Conservation (phyloP, 2,329 filamentous ascomycete genomes). For the Ascochyta pisi region DNA sequence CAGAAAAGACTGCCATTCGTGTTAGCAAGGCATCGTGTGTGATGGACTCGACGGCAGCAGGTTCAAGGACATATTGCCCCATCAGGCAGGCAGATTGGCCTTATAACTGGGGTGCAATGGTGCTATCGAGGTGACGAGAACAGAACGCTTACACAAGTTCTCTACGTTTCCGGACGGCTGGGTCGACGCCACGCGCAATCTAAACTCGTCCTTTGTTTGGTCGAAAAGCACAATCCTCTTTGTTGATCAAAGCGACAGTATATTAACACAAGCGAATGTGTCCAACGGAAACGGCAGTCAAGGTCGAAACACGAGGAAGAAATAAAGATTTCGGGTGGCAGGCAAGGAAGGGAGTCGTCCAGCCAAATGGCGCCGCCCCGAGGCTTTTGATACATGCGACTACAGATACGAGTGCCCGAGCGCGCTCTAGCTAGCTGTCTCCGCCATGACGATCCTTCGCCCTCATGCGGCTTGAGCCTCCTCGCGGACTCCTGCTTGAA, state of each 20-base stretch:
- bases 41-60: not conserved
- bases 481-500: not conserved
- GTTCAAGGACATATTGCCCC: slow-evolving; percentile 9
- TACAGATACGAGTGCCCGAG: slow-evolving; percentile 16
- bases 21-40: slow-evolving; percentile 29
- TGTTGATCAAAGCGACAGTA: slow-evolving; percentile 7
- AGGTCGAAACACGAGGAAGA: not conserved
- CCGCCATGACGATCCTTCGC: slow-evolving; percentile 16
- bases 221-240: slow-evolving; percentile 4
- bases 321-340: slow-evolving; percentile 4
- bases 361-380: slow-evolving; percentile 6
- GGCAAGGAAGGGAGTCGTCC: slow-evolving; percentile 10
- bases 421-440: slow-evolving; percentile 7
- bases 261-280: slow-evolving; percentile 14
- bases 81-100: slow-evolving; percentile 8
- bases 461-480: slow-evolving; percentile 7
- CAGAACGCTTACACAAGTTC: slow-evolving; percentile 16
- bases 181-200: slow-evolving; percentile 18
- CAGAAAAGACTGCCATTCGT: slow-evolving; percentile 15
- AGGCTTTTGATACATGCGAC: slow-evolving; percentile 17
- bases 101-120: slow-evolving; percentile 8
- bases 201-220: not conserved
- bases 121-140: not conserved
- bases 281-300: not conserved
- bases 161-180: slow-evolving; percentile 6